Evolutionary conservation across 768 basidiomycete genomes (phyloP).

Genomic region (Tricholoma terreum): DNA sequence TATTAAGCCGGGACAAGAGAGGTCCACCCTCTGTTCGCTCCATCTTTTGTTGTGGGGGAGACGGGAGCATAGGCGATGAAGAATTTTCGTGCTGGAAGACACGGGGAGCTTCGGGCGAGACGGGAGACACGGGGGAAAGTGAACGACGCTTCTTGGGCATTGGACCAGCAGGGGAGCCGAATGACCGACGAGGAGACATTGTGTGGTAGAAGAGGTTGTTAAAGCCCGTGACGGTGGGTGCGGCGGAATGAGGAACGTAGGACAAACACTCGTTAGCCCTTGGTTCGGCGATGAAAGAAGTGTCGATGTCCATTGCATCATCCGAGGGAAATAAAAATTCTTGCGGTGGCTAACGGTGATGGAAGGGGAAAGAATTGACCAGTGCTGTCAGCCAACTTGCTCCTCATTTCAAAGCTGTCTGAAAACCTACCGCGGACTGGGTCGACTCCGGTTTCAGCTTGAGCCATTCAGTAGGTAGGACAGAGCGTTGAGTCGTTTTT

Average conservation of each 20-base stretch:
- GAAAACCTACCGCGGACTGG: constrained; percentile 26
- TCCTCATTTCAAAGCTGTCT: neutral
- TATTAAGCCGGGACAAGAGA: constrained; percentile 42
- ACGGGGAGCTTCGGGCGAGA: constrained; percentile 38
- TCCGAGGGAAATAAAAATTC: constrained; percentile 45
- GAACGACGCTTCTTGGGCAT: constrained; percentile 57
- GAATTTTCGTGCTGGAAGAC: constrained; percentile 35
- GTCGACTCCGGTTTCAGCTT: constrained; percentile 22
- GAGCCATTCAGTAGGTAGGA: constrained; percentile 64
- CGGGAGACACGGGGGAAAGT: constrained; percentile 30
- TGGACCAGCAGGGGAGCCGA: constrained; percentile 42
- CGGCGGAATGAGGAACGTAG: constrained; percentile 44
- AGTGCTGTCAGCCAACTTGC: neutral
- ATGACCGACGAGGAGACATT: constrained; percentile 47
- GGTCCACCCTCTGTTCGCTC: constrained; percentile 49
- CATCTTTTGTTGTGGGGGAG: constrained; percentile 48
- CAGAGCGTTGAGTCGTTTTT: constrained; percentile 60
- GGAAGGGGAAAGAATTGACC: neutral
- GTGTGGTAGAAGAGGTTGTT: constrained; percentile 59
- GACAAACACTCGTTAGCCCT: constrained; percentile 26
- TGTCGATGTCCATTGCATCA: constrained; percentile 82
- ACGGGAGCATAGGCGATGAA: constrained; percentile 51
- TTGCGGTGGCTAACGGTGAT: constrained; percentile 34
- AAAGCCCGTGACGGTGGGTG: constrained; percentile 52
- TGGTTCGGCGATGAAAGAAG: constrained; percentile 40